Evolutionary conservation across 2,329 filamentous ascomycete species (phyloP).

Genomic region (Aureobasidium sp.): DNA sequence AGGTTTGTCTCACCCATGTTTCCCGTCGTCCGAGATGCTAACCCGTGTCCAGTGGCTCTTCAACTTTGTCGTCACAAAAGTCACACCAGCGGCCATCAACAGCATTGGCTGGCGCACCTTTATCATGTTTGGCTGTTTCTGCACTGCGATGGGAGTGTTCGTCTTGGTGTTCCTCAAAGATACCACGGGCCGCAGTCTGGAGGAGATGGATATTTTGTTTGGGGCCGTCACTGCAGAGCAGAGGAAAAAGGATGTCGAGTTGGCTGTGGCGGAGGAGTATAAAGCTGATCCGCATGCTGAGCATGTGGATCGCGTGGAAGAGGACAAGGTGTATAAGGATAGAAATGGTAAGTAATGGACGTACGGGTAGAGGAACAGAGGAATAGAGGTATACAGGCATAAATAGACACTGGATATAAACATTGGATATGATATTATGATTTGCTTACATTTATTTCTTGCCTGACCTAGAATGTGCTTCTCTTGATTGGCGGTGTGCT

Average conservation of each 20-base stretch:
- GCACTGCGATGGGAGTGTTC: constrained; percentile 29
- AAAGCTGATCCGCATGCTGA: constrained; percentile 7
- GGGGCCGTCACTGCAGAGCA: constrained; percentile 20
- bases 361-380: not conserved
- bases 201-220: constrained; percentile 21
- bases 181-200: constrained; percentile 20
- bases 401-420: not conserved
- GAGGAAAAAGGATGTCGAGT: constrained; percentile 21
- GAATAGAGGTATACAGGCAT: not conserved
- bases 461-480: not conserved
- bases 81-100: constrained; percentile 36
- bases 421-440: not conserved
- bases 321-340: not conserved
- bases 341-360: not conserved
- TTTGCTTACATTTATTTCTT: not conserved
- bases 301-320: constrained; percentile 5
- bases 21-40: not conserved
- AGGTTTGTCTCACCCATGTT: not conserved
- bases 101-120: constrained; percentile 35
- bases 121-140: constrained; percentile 35
- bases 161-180: constrained; percentile 27
- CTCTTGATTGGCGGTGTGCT: not conserved
- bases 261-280: constrained; percentile 10
- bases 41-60: constrained; percentile 29
- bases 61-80: constrained; percentile 38